Evolutionary conservation across 2,329 filamentous ascomycete species (phyloP), one percentile per base, ranked within the genome.

Genomic region (Colletotrichum lupini): DNA sequence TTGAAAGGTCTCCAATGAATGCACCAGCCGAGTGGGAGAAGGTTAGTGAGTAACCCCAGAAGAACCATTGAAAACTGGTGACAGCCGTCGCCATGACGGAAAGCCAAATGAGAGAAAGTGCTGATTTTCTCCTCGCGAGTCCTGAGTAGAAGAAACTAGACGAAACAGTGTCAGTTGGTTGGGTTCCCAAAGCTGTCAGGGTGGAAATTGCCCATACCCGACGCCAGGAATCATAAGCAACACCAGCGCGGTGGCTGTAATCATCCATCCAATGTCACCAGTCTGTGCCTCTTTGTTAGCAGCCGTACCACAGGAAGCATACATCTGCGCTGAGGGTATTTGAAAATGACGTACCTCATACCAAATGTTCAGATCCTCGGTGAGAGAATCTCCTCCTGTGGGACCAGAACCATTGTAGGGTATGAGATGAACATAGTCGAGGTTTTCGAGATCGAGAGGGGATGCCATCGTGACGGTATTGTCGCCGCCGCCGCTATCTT

Each of bases 151-250:
- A 97, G 89, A 97, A 97, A 72, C 87, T 87, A 74, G 58, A 67
- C 68, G 28, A 32, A 11, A 49, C 28, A 49, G 61, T 69, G 72
- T 74, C 65, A 63, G 70, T 26, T 65, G n/a, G 16, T 9, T 16
- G 5, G 19, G 35, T 46, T 28, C 19, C 22, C 37, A 22, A 42
- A 26, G 7, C 11, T 35, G 6, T 12, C 30, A n/a, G 49, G 22
- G 14, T 30, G 28, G 32, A 12, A 28, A 12, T 26, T 26, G 24
- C 8, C 7, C 72, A 32, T 42, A 74, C 72, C 94, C 95, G 78
- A 97, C 94, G 77, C 95, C 95, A 2, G 95, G 95, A 84, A 97
- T 95, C 95, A 97, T 97, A 77, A 98, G 90, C 77, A 97, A 85
- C 65, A 97, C 95, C 66, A 98, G 88, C 7, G 94, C 95, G 1